Base-by-base conservation (phyloP, 2,329 filamentous ascomycete genomes). In the Periglandula ipomoeae region DNA sequence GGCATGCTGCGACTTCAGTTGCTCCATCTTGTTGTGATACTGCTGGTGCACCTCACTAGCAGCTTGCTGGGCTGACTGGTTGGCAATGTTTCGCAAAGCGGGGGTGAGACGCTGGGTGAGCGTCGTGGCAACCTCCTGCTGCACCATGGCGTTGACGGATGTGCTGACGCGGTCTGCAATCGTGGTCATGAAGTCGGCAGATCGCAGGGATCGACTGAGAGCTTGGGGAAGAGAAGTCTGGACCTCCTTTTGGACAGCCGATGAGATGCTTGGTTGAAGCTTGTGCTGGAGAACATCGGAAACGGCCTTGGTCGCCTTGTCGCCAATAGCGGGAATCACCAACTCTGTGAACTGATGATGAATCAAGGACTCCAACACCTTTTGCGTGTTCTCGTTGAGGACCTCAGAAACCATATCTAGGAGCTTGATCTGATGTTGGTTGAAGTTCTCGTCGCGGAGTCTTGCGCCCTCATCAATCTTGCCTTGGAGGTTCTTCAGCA, bases 291-390 rank as follows among this genome's bases (percentile, higher is more conserved):
- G 73, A 61, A 87, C 82, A 53, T 85, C 83, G 48, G 84, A 78
- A 24, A 95, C 74, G 4, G 84, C 77, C 52, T 81, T 78, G 40
- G 79, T 75, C 13, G 87, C 81, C 38, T 83, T 74, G 46, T 82
- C 76, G 37, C 82, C 78, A 49, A 97, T 71, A 27, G 82, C 74
- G 10, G 93, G 91, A 46, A 95, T 72, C 40, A 96, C 80, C 13
- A 82, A 76, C 48, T 82, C 76, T 52, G 87, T 79, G 55, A 95
- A 87, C 63, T 86, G 85, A 43, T 82, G 76, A 42, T 81, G 79
- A 45, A 95, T 83, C 56, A 95, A 87, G 52, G 81, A 82, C 52
- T 82, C 75, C 34, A 96, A 75, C 20, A 87, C 87, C 58, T 85
- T 83, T 65, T 83, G 75, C 19, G 79, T 81, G 60, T 82, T 82